phyloP scores from a whole-genome alignment of 2,329 filamentous ascomycete genomes.

The Pseudocercospora macadamiae region DNA sequence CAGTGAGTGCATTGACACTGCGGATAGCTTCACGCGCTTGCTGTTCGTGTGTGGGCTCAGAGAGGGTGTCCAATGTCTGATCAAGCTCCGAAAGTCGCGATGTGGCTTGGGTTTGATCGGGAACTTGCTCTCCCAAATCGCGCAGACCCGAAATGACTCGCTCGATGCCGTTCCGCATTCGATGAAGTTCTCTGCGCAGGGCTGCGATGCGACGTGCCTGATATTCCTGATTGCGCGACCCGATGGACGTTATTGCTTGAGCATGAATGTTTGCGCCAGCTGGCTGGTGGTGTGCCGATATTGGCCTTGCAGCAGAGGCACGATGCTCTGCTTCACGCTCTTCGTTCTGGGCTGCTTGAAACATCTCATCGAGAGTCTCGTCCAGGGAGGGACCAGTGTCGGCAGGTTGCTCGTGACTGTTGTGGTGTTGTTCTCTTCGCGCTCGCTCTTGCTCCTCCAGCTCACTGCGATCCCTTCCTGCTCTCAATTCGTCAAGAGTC shows the following conservation, averaged over 20 bases:
- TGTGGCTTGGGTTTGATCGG: slow-evolving; percentile 37
- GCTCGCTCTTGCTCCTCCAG: slow-evolving; percentile 29
- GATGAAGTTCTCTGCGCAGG: slow-evolving; percentile 40
- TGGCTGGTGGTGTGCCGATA: background rate
- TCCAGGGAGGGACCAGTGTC: slow-evolving; percentile 35
- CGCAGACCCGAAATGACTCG: slow-evolving; percentile 41
- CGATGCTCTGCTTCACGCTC: slow-evolving; percentile 13
- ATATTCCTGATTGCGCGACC: slow-evolving; percentile 39
- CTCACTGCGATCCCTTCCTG: slow-evolving; percentile 35
- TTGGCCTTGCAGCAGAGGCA: background rate
- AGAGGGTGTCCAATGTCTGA: slow-evolving; percentile 35
- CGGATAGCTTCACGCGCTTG: slow-evolving; percentile 29
- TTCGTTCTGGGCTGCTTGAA: slow-evolving; percentile 36
- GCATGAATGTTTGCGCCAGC: slow-evolving; percentile 29
- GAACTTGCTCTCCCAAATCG: slow-evolving; percentile 41
- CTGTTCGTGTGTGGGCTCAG: slow-evolving; percentile 25
- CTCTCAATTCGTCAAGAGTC: slow-evolving; percentile 50
- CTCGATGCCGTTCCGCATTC: slow-evolving; percentile 44
- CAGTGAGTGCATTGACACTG: slow-evolving; percentile 28
- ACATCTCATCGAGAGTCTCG: slow-evolving; percentile 39
- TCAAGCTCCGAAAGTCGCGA: slow-evolving; percentile 34
- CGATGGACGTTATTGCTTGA: slow-evolving; percentile 32
- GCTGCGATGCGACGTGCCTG: slow-evolving; percentile 41
- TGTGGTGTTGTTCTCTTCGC: slow-evolving; percentile 14
- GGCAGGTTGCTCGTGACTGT: slow-evolving; percentile 9